Percentiles rank a stretch among this genome's conserved stretches.
Conservation (phyloP, 495 filamentous ascomycete species). For the Trichocladium antarcticum region DNA sequence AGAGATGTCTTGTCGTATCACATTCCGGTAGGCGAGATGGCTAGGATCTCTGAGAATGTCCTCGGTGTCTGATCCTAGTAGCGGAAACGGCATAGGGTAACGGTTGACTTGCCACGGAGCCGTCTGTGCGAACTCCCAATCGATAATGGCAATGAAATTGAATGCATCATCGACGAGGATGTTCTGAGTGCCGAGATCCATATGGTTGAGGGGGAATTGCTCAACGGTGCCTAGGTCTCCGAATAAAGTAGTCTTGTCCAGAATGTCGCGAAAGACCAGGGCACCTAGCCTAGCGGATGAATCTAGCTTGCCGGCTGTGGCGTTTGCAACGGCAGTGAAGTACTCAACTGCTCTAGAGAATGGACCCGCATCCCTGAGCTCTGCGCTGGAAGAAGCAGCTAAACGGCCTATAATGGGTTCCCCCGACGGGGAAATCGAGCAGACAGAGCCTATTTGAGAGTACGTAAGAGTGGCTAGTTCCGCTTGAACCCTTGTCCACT, state of each 20-base stretch:
- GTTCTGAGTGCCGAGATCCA: constrained; percentile 26
- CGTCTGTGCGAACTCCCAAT: constrained; percentile 24
- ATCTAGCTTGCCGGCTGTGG: neutral
- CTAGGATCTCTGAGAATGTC: neutral
- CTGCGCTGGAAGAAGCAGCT: constrained; percentile 4
- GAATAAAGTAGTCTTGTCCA: neutral
- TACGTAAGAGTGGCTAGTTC: constrained; percentile 8
- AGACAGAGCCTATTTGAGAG: constrained; percentile 14
- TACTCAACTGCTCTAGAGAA: constrained; percentile 10
- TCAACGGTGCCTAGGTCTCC: too few relatives aligned
- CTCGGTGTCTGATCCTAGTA: constrained; percentile 1
- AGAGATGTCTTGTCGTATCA: neutral
- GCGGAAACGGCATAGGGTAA: constrained; percentile 25
- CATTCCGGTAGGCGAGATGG: neutral
- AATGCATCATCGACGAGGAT: constrained; percentile 21
- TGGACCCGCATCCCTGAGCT: constrained; percentile 2
- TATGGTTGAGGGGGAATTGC: constrained; percentile 21
- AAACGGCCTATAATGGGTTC: constrained; percentile 8
- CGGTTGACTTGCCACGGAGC: constrained; percentile 20
- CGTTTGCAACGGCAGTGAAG: constrained; percentile 7
- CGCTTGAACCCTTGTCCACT: constrained; percentile 19
- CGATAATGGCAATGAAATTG: constrained; percentile 24
- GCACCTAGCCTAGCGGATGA: neutral
- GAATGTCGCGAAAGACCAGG: neutral
- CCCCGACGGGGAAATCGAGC: neutral